Percentiles rank a stretch among this genome's conserved stretches.
phyloP scores from a whole-genome alignment of 2,329 filamentous ascomycete species.

The Trichoderma koningiopsis region DNA sequence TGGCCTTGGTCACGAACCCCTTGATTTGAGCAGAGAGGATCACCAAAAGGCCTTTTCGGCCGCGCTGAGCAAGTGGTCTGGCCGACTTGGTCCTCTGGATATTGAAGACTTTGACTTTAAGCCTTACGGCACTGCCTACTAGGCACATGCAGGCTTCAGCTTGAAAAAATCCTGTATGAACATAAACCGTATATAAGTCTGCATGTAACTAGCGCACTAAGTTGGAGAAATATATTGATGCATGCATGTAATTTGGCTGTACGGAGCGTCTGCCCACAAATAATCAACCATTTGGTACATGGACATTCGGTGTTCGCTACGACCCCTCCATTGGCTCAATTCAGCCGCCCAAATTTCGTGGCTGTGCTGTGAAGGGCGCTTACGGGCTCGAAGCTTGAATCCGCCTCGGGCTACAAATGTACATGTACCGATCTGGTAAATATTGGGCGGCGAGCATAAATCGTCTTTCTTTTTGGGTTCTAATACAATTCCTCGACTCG shows the following conservation, averaged over 20 bases:
- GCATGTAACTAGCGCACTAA: too few species aligned
- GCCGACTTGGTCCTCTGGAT: constrained; percentile 38
- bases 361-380: background rate
- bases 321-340: background rate
- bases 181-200: too few species aligned
- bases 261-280: too few species aligned
- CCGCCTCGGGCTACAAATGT: background rate
- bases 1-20: constrained; percentile 53
- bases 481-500: background rate
- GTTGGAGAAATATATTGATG: too few species aligned
- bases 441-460: background rate
- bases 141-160: background rate
- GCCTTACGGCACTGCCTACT: constrained; percentile 37
- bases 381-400: background rate
- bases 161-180: too few species aligned
- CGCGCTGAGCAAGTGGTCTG: constrained; percentile 36
- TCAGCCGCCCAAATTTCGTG: background rate
- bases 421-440: too few species aligned
- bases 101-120: constrained; percentile 37
- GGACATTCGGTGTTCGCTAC: too few species aligned
- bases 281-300: too few species aligned
- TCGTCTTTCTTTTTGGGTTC: background rate
- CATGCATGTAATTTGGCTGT: too few species aligned
- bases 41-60: constrained; percentile 36
- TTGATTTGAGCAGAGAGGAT: constrained; percentile 53